Conservation (phyloP, 768 basidiomycete species). For the Mycena rebaudengoi region DNA sequence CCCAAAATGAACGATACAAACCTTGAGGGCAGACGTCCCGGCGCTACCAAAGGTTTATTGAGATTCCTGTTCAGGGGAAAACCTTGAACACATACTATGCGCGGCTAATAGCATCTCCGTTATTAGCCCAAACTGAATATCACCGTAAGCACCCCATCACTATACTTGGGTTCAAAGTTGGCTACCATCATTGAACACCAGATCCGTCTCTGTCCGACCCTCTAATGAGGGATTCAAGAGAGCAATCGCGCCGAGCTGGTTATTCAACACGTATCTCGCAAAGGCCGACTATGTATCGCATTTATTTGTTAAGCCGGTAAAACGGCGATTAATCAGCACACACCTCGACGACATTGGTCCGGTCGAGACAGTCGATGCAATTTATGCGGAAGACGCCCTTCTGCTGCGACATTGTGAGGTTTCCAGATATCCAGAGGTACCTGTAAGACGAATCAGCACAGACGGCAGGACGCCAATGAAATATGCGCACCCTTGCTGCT, state of each 20-base stretch:
- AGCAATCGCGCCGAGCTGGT: conserved; percentile 78
- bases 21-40: conserved; percentile 96
- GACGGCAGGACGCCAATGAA: background rate
- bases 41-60: conserved; percentile 59
- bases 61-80: background rate
- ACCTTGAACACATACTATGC: conserved; percentile 68
- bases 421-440: conserved; percentile 84
- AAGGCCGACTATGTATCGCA: conserved; percentile 79
- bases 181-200: conserved; percentile 82
- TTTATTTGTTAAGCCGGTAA: background rate
- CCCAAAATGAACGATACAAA: conserved; percentile 40
- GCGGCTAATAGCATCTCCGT: conserved; percentile 93
- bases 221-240: conserved; percentile 62
- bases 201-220: conserved; percentile 69
- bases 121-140: conserved; percentile 91
- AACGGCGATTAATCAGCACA: conserved; percentile 20
- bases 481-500: conserved; percentile 73
- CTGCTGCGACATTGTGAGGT: conserved; percentile 78
- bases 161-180: background rate
- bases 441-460: conserved; percentile 42
- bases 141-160: background rate
- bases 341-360: conserved; percentile 95
- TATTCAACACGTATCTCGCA: conserved; percentile 81
- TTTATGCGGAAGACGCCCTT: conserved; percentile 90
- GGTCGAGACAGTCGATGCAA: conserved; percentile 95